Base-by-base conservation (phyloP, 768 basidiomycete species). In the Tulasnella sp. region DNA sequence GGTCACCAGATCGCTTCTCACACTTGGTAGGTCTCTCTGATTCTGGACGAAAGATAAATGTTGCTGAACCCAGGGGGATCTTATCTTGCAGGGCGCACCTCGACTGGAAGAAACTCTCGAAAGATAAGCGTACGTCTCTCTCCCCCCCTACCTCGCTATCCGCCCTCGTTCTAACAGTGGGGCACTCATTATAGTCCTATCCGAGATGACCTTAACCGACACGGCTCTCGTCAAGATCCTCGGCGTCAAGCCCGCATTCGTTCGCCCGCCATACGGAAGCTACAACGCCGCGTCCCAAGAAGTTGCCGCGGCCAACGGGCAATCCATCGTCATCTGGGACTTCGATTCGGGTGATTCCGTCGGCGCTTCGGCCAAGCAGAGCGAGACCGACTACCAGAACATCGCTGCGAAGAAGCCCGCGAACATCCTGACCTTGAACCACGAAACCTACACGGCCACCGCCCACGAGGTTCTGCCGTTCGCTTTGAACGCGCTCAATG, bases 401-500 rank as follows among this genome's bases (percentile, higher is more conserved):
- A 34, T 56, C 19, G 62, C 74, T 1, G 58, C n/a, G 4, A 71
- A 80, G 79, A 62, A 80, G 27, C 80, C 80, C 3, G 10, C 39
- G 24, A 76, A 3, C 18, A 36, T 36, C 27, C 44, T 48, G 75
- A 79, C 83, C 6, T 74, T 84, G 24, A 83, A 84, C 80, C 83
- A 84, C 76, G 82, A 83, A 72, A 82, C 81, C 31, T 82, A 83
- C 58, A 21, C 79, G 8, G 62, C 78, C 21, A 82, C 83, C 6
- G 83, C 81, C 78, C 82, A 78, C 7, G 79, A 71, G 36, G 36
- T 44, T 5, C n/a, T 78, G 19, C 74, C 44, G 36, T 76, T n/a
- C 52, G 75, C 52, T 36, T 21, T 76, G 38, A 58, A 58, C 18
- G 19, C 52, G 24, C 44, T 76, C 38, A 18, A 42, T 42, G 42